Conservation (phyloP, 768 basidiomycete genomes). For the Lyophyllum decastes region DNA sequence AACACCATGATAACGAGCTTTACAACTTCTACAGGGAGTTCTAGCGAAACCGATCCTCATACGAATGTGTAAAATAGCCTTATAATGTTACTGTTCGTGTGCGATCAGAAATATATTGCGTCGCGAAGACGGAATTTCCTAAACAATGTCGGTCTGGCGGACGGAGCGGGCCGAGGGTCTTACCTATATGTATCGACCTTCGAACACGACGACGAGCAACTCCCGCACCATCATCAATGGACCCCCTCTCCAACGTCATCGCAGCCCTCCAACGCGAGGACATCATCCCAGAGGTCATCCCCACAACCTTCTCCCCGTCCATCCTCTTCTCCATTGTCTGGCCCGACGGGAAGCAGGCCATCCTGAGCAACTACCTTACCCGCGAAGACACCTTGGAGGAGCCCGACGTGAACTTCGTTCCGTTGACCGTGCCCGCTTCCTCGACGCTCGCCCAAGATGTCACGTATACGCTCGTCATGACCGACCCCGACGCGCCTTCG, state of each 20-base stretch:
- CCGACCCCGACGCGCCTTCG: slow-evolving; percentile 62
- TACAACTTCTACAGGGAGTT: too few relatives aligned
- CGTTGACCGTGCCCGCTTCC: slow-evolving; percentile 35
- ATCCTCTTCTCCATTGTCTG: slow-evolving; percentile 46
- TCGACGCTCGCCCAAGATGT: slow-evolving; percentile 19
- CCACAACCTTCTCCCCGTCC: slow-evolving; percentile 35
- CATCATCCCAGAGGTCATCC: slow-evolving; percentile 49
- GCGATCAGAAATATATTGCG: too few relatives aligned
- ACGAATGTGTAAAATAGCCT: too few relatives aligned
- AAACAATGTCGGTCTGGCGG: background rate
- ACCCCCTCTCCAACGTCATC: slow-evolving; percentile 34
- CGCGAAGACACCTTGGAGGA: slow-evolving; percentile 44
- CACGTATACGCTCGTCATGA: slow-evolving; percentile 56
- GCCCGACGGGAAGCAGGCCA: slow-evolving; percentile 38
- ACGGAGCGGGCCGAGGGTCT: background rate
- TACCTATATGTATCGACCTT: background rate
- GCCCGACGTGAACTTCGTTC: slow-evolving; percentile 48
- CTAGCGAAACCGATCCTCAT: too few relatives aligned
- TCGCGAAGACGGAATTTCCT: too few relatives aligned
- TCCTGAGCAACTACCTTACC: slow-evolving; percentile 30
- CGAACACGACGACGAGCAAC: background rate
- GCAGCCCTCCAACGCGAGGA: slow-evolving; percentile 35
- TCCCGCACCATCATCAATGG: slow-evolving; percentile 8
- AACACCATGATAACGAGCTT: too few relatives aligned
- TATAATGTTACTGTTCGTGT: too few relatives aligned